Evolutionary conservation across 805 yeast genomes (phyloP).

Genomic region (Lachancea nothofagi): DNA sequence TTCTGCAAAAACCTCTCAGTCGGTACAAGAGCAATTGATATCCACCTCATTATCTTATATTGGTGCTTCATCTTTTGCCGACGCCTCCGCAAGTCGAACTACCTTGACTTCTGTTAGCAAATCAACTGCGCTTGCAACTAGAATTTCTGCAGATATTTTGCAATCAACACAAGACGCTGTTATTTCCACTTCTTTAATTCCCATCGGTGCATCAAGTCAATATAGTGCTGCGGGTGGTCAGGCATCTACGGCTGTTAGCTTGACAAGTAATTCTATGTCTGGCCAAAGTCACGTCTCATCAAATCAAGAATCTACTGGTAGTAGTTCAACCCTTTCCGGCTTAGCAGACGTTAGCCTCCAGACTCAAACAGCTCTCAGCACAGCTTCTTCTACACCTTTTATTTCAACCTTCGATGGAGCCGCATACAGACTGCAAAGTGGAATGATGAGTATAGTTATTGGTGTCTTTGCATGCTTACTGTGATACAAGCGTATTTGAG

Average conservation of each 20-base stretch:
- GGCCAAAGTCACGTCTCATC: not conserved
- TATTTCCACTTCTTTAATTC: constrained; percentile 2
- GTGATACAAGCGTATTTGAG: not conserved
- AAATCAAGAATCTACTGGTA: not conserved
- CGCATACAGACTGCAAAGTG: not conserved
- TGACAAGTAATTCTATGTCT: too few relatives aligned
- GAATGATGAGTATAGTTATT: not conserved
- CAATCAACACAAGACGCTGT: constrained; percentile 5
- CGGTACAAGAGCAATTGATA: too few relatives aligned
- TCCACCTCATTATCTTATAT: too few relatives aligned
- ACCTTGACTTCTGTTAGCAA: not conserved
- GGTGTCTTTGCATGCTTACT: not conserved
- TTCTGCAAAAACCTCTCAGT: not conserved
- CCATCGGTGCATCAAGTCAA: not conserved
- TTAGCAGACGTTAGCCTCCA: not conserved
- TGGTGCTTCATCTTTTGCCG: not conserved
- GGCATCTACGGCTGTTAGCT: too few relatives aligned
- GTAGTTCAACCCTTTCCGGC: not conserved
- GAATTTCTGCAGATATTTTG: not conserved
- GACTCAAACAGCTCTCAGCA: not conserved
- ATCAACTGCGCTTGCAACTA: not conserved
- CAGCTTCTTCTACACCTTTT: not conserved
- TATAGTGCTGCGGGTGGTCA: too few relatives aligned
- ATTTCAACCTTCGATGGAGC: constrained; percentile 6
- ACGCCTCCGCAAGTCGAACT: not conserved